Conservation (phyloP, 495 filamentous ascomycete genomes). For the Tuber melanosporum region DNA sequence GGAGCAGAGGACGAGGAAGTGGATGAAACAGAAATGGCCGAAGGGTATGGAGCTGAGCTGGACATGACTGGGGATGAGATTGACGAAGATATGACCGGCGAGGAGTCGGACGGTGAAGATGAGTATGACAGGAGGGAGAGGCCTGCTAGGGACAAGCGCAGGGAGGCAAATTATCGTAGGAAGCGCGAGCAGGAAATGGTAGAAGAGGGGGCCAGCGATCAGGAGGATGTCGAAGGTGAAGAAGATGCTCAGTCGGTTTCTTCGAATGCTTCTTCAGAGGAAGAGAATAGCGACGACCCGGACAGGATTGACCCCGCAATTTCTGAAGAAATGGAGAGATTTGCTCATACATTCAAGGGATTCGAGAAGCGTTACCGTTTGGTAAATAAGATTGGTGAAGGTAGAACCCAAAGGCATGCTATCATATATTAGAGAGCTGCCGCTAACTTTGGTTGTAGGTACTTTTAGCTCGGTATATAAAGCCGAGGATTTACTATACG, state of each 20-base stretch:
- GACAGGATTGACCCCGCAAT: slow-evolving; percentile 66
- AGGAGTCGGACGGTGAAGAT: slow-evolving; percentile 36
- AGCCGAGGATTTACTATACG: slow-evolving; percentile 88
- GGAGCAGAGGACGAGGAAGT: slow-evolving; percentile 40
- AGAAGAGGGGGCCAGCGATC: slow-evolving; percentile 43
- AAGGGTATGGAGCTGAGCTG: slow-evolving; percentile 28
- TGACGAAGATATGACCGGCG: slow-evolving; percentile 33
- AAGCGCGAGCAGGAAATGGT: slow-evolving; percentile 39
- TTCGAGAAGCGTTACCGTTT: slow-evolving; percentile 77
- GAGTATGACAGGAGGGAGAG: slow-evolving; percentile 42
- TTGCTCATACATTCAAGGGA: slow-evolving; percentile 74
- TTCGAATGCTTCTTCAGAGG: slow-evolving; percentile 47
- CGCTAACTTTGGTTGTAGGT: slow-evolving; percentile 6
- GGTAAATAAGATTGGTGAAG: slow-evolving; percentile 96
- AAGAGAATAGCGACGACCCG: slow-evolving; percentile 50
- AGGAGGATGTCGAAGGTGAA: slow-evolving; percentile 48
- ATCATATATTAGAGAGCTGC: not conserved
- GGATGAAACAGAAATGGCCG: slow-evolving; percentile 30
- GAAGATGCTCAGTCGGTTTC: slow-evolving; percentile 46
- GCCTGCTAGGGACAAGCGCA: slow-evolving; percentile 8
- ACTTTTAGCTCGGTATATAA: slow-evolving; percentile 99
- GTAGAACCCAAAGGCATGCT: slow-evolving; percentile 45
- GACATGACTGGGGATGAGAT: slow-evolving; percentile 31
- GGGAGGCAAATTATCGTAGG: slow-evolving; percentile 8
- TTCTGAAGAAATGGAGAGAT: slow-evolving; percentile 74